These are phyloP conservation scores for Pluteus cervinus DNA, from an alignment of 768 basidiomycete genomes.

Conservation along the genomic window DNA sequence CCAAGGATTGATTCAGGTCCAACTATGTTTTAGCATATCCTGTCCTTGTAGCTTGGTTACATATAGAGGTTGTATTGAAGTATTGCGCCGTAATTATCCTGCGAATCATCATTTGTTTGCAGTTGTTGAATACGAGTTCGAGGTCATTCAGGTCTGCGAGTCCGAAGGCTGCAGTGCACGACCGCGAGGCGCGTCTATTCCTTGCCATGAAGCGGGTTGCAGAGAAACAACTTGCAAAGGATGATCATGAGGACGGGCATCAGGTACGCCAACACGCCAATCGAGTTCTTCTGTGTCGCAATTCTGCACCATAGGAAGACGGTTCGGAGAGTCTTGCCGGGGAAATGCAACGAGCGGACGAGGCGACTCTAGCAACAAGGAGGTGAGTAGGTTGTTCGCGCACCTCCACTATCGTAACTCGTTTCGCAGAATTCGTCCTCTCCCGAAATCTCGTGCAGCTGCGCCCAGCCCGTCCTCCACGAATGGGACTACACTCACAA, in stretches of 20 bases:
- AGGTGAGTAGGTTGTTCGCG: conserved; percentile 35
- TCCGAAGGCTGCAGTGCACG: too few relatives aligned
- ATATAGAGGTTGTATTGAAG: too few relatives aligned
- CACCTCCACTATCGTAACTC: neutral
- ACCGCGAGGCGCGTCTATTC: too few relatives aligned
- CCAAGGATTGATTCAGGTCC: too few relatives aligned
- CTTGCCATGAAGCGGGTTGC: conserved; percentile 70
- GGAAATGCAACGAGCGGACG: conserved; percentile 57
- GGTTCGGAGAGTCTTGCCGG: conserved; percentile 34
- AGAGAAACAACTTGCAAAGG: conserved; percentile 64
- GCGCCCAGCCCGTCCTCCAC: conserved; percentile 7
- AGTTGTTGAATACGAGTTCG: too few relatives aligned
- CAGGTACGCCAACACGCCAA: conserved; percentile 27
- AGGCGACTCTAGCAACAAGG: conserved; percentile 46
- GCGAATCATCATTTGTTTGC: too few relatives aligned
- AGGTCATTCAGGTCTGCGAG: too few relatives aligned
- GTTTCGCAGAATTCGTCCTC: conserved; percentile 62
- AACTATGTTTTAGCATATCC: too few relatives aligned
- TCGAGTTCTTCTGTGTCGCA: conserved; percentile 22
- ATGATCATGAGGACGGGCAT: conserved; percentile 32
- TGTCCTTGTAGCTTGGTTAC: too few relatives aligned
- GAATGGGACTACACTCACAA: conserved; percentile 11
- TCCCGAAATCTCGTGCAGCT: conserved; percentile 42
- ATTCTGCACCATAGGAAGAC: conserved; percentile 2
- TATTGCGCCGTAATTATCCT: too few relatives aligned